Evolutionary conservation across 208 protist genomes (phyloP).

Genomic region (Leishmania gerbilli): DNA sequence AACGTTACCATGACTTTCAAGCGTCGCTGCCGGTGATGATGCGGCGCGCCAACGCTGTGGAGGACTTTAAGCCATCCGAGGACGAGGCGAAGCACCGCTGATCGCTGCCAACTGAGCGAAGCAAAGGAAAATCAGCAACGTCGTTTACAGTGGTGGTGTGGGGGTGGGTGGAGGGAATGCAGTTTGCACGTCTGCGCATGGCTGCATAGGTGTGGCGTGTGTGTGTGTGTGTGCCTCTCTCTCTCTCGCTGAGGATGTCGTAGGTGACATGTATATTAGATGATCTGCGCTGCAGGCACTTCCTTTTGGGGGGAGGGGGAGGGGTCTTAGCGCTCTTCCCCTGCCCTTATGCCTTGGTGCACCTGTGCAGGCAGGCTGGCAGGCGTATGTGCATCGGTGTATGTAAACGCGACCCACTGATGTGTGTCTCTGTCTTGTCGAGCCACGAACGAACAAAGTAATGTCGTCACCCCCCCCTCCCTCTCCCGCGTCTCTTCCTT

Average conservation of each 20-base stretch:
- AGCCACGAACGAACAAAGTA: background rate
- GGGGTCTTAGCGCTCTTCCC: too few relatives aligned
- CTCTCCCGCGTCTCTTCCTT: background rate
- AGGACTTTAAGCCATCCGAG: conserved; percentile 74
- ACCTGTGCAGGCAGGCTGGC: background rate
- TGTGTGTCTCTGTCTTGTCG: background rate
- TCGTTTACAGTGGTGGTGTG: background rate
- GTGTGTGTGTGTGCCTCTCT: background rate
- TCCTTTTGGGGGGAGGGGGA: background rate
- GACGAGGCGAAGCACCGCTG: conserved; percentile 60
- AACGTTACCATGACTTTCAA: conserved; percentile 71
- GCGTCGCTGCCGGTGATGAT: conserved; percentile 61
- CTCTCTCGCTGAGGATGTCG: background rate
- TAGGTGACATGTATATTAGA: background rate
- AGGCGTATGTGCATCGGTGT: background rate
- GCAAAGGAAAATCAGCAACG: background rate
- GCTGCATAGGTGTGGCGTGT: background rate
- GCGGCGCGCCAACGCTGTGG: conserved; percentile 65
- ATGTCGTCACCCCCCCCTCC: background rate
- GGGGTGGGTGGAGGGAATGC: background rate
- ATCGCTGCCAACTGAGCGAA: background rate
- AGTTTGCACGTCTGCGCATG: background rate
- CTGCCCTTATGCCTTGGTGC: background rate
- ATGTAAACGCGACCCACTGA: background rate
- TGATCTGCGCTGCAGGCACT: background rate